Evolutionary conservation across 2,329 filamentous ascomycete species (phyloP), one percentile per base, ranked within the genome.

Genomic region (Lasiodiplodia gonubiensis): DNA sequence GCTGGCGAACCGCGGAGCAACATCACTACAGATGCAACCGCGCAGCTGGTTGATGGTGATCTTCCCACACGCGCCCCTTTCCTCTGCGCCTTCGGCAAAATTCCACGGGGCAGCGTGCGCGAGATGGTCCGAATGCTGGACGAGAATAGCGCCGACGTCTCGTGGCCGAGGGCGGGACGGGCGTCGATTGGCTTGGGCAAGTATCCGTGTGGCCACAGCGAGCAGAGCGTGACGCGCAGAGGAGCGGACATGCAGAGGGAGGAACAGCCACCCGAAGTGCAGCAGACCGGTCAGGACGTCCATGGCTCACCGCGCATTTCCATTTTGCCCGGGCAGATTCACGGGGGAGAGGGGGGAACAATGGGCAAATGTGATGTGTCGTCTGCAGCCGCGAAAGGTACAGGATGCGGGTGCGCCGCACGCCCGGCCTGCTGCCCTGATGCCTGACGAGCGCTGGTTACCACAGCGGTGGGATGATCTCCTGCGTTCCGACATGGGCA

Each of bases 261-360:
- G 21, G 39, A 30, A 35, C 27, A 30, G 59, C 59, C 59, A 63
- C 59, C 59, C 59, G 59, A 46, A 63, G 59, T 63, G 59, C 27
- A 63, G 42, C 59, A 51, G 59, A 63, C 59, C 59, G 59, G 59
- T 63, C 42, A 63, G 30, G 59, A 63, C 59, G 57, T 35, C 27
- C 42, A 37, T 16, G 37, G 39, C 57, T 61, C 42, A 63, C 59
- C 59, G 59, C 30, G 59, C 59, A 63, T 63, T 49, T 46, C 49
- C 59, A 30, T 51, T 48, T 30, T 61, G 39, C 39, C 57, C 21
- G 57, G 48, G n/a, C 25, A 63, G 42, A 63, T 33, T 42, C 27
- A 33, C 59, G 42, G 49, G 27, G 27, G 42, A 14, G 46, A 37
- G 42, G n/a, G 57, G 39, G n/a, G 14, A 5, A 3, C 23, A 35